Evolutionary conservation across 1,284 basidiomycete species (phyloP), one percentile per base, ranked within the genome.

Genomic region (Cryptococcus hybrid): DNA sequence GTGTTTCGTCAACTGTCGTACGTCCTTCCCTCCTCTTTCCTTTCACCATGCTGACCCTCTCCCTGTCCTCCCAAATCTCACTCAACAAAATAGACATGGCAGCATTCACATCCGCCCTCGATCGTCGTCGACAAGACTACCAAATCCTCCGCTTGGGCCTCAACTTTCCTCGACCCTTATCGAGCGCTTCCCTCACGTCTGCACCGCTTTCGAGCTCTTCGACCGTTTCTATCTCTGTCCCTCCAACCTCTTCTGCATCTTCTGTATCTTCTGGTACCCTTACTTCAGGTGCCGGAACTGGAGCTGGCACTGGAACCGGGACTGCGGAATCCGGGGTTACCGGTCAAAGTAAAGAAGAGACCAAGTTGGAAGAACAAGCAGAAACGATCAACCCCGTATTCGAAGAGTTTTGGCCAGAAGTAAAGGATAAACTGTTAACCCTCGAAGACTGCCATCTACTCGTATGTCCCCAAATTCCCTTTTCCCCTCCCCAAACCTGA

Each of bases 51-150:
- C 60, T 56, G 73, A 62, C 58, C n/a, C 35, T 18, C 35, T 12
- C 66, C 38, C 77, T 81, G 79, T 18, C 18, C 18, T 18, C 18
- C 18, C 18, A 18, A 18, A 18, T 18, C 18, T 18, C 18, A 18
- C 18, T 18, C 18, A 18, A 18, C 18, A 18, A 18, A 18, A 18
- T 18, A 85, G 83, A 82, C 78, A 55, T 82, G 77, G 56, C 84
- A 78, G 71, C 83, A 76, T 68, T 82, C 79, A 59, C 83, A 79
- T 72, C 82, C 79, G 60, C 84, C 79, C 69, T 84, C 78, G 71
- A 65, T 56, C 74, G 54, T 59, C 73, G 62, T 69, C 75, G 59
- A 70, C 67, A 48, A 70, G 73, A 76, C 54, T 76, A 68, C 56
- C 36, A 56, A 11, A 56, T 64, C 1, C 59, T 76, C 2, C 51